Evolutionary conservation across 805 yeast species (phyloP).

Genomic region (Torulaspora indica): DNA sequence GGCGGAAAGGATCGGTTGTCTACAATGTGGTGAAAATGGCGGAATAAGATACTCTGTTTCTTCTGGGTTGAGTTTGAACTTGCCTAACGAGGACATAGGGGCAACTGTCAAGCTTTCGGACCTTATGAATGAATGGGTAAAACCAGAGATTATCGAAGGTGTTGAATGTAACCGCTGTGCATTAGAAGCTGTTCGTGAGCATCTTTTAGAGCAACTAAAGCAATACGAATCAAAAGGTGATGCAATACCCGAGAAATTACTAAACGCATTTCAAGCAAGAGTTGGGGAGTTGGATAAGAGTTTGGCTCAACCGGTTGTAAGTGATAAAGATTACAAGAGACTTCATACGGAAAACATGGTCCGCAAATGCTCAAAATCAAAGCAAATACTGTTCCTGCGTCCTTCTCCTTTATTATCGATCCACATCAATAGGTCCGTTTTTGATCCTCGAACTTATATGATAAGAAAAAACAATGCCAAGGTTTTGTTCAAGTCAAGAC

Average conservation of each 20-base stretch:
- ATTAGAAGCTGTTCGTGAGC: slow-evolving; percentile 53
- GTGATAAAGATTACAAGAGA: slow-evolving; percentile 71
- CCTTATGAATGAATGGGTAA: slow-evolving; percentile 60
- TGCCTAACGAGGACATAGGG: slow-evolving; percentile 49
- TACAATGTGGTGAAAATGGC: slow-evolving; percentile 88
- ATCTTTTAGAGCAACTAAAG: slow-evolving; percentile 39
- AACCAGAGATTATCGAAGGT: slow-evolving; percentile 83
- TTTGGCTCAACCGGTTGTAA: slow-evolving; percentile 60
- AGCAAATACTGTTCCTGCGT: slow-evolving; percentile 72
- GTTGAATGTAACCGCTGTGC: slow-evolving; percentile 96
- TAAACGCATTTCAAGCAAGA: slow-evolving; percentile 41
- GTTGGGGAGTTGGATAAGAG: slow-evolving; percentile 48
- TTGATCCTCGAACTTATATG: slow-evolving; percentile 79
- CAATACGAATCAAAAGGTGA: slow-evolving; percentile 25
- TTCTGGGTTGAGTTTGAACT: slow-evolving; percentile 66
- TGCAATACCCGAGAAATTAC: slow-evolving; percentile 31
- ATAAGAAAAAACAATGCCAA: slow-evolving; percentile 79
- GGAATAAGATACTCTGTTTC: slow-evolving; percentile 80
- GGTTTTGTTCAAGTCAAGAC: slow-evolving; percentile 66
- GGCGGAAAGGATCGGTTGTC: slow-evolving; percentile 87
- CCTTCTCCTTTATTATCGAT: slow-evolving; percentile 80
- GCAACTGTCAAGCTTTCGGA: slow-evolving; percentile 46
- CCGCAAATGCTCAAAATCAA: slow-evolving; percentile 72
- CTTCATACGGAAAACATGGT: slow-evolving; percentile 71
- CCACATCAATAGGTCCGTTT: slow-evolving; percentile 90